phyloP scores from a whole-genome alignment of 1,139 yeast species.

The Wickerhamomyces sp. region DNA sequence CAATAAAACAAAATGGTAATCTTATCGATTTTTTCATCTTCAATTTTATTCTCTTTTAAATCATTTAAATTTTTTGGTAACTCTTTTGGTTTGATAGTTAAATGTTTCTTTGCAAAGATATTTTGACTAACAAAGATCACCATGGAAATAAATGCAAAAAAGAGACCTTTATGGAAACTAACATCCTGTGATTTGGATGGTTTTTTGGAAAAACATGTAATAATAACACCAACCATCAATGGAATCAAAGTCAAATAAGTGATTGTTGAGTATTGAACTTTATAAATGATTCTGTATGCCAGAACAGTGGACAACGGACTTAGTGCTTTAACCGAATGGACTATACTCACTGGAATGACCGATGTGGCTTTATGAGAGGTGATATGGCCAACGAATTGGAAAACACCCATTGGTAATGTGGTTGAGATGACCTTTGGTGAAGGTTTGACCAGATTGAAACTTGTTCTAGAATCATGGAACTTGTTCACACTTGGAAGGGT shows the following conservation, averaged over 20 bases:
- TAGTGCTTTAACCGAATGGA: slow-evolving; percentile 86
- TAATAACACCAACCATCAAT: slow-evolving; percentile 74
- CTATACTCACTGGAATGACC: slow-evolving; percentile 82
- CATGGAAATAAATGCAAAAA: slow-evolving; percentile 77
- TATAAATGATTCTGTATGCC: slow-evolving; percentile 61
- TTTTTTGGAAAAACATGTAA: slow-evolving; percentile 51
- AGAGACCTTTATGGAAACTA: slow-evolving; percentile 54
- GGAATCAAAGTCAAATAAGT: slow-evolving; percentile 80
- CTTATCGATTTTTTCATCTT: slow-evolving; percentile 53
- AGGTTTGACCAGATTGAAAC: slow-evolving; percentile 44
- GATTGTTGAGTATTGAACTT: slow-evolving; percentile 48
- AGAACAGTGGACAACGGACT: slow-evolving; percentile 86
- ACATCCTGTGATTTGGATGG: slow-evolving; percentile 28
- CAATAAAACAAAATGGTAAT: slow-evolving; percentile 80
- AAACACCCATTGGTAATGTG: slow-evolving; percentile 88
- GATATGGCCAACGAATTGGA: slow-evolving; percentile 87
- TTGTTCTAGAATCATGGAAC: slow-evolving; percentile 24
- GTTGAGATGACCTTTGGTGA: slow-evolving; percentile 49
- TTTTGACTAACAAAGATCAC: slow-evolving; percentile 86
- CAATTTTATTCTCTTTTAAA: slow-evolving; percentile 9
- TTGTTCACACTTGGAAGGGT: slow-evolving; percentile 39
- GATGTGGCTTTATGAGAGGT: slow-evolving; percentile 87
- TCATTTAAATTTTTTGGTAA: slow-evolving; percentile 18
- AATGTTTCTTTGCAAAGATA: slow-evolving; percentile 79
- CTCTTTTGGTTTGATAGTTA: slow-evolving; percentile 43